These are phyloP conservation scores for Pseudocercospora cruenta DNA, from an alignment of 2,329 filamentous ascomycete genomes.

Conservation along the genomic window DNA sequence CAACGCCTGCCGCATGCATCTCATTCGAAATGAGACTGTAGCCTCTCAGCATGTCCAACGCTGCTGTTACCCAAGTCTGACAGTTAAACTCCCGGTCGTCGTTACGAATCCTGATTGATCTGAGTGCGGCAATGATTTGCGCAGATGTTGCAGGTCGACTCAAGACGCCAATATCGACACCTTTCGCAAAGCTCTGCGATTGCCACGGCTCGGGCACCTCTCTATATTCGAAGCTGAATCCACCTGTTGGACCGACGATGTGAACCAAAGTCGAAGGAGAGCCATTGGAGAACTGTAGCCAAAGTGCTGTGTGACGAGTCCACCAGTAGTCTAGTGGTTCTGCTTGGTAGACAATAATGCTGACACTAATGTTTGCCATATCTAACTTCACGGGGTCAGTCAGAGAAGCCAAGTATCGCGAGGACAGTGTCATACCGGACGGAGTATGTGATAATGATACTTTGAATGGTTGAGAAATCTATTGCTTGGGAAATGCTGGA, in stretches of 20 bases:
- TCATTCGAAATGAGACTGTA: neutral
- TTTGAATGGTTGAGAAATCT: too few species aligned
- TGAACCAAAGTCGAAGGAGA: neutral
- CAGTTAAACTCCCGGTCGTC: neutral
- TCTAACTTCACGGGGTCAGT: neutral
- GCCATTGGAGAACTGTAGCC: neutral
- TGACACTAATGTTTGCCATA: neutral
- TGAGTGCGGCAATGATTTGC: neutral
- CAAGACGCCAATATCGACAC: neutral
- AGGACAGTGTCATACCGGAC: neutral
- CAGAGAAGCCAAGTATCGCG: neutral
- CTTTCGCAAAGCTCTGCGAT: neutral
- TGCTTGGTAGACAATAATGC: neutral
- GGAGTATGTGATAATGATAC: too few species aligned
- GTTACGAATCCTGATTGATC: neutral
- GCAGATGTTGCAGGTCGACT: neutral
- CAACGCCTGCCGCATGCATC: neutral
- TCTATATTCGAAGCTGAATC: neutral
- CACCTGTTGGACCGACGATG: neutral
- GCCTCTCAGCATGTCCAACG: neutral
- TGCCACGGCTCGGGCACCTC: neutral
- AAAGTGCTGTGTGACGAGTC: neutral
- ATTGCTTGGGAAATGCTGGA: too few species aligned
- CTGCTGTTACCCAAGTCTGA: neutral
- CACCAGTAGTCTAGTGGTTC: neutral